Percentiles rank a stretch among this genome's conserved stretches.
These are phyloP conservation scores for Sanghuangporus weigelae DNA, from an alignment of 1,284 basidiomycete genomes.

Conservation along the genomic window DNA sequence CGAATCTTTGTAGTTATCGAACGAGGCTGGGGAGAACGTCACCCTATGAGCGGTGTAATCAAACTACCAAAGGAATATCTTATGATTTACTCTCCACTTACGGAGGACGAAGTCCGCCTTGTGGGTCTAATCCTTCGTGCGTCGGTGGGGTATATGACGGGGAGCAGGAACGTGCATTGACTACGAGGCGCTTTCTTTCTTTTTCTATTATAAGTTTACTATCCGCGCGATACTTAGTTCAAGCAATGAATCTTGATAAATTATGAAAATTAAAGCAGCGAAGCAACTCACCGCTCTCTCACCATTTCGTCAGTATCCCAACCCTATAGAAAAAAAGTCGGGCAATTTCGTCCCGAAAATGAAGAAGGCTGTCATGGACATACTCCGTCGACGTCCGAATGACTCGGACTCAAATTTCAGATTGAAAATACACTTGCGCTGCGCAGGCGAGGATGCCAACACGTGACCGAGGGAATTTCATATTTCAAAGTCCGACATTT, in stretches of 20 bases:
- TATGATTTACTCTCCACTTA: conserved; percentile 25
- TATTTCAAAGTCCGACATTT: too few species aligned
- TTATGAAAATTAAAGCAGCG: too few species aligned
- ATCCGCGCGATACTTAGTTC: background rate
- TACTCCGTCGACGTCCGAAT: too few species aligned
- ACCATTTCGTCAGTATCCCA: too few species aligned
- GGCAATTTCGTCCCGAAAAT: too few species aligned
- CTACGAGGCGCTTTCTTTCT: background rate
- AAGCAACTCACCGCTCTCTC: too few species aligned
- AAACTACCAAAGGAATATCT: conserved; percentile 23
- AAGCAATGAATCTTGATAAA: background rate
- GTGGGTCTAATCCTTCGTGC: conserved; percentile 23
- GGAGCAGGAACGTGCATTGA: conserved; percentile 1
- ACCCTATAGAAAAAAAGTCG: too few species aligned
- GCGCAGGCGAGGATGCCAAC: too few species aligned
- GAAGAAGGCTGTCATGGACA: too few species aligned
- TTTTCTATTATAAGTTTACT: background rate
- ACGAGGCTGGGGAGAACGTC: conserved; percentile 25
- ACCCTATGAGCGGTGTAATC: conserved; percentile 21
- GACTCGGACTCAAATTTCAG: too few species aligned
- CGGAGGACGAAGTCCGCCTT: conserved; percentile 23
- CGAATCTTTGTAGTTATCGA: conserved; percentile 22
- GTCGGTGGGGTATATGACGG: conserved; percentile 18
- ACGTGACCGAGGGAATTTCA: too few species aligned
- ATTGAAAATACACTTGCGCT: too few species aligned